Conservation (phyloP, 2,329 filamentous ascomycete genomes). For the Elsinoe australis region DNA sequence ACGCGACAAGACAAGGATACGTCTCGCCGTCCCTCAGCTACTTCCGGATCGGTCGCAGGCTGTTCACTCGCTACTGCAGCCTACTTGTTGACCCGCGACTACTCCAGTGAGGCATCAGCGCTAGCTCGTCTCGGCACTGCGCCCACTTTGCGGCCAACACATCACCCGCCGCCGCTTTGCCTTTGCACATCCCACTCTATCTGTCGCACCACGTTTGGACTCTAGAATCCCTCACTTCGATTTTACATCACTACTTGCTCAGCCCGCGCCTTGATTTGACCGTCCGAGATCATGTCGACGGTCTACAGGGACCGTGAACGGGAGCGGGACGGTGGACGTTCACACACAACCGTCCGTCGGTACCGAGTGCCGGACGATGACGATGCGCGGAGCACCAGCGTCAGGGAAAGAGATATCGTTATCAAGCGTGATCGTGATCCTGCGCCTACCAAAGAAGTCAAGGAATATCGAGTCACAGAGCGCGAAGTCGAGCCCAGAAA, state of each 20-base stretch:
- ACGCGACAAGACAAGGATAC: slow-evolving; percentile 6
- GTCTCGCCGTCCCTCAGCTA: background rate
- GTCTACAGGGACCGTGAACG: slow-evolving; percentile 39
- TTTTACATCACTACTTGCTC: background rate
- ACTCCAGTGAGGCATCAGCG: slow-evolving; percentile 13
- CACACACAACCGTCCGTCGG: slow-evolving; percentile 51
- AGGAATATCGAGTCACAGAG: slow-evolving; percentile 33
- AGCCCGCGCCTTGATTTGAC: slow-evolving; percentile 10
- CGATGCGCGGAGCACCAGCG: slow-evolving; percentile 28
- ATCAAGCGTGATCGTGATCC: slow-evolving; percentile 34
- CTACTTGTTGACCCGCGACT: background rate
- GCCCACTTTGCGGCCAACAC: slow-evolving; percentile 14
- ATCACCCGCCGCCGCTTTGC: slow-evolving; percentile 15
- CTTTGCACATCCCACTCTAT: slow-evolving; percentile 10
- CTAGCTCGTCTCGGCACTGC: slow-evolving; percentile 11
- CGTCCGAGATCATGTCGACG: slow-evolving; percentile 34
- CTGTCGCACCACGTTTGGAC: slow-evolving; percentile 1
- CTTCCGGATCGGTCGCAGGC: background rate
- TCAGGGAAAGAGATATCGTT: slow-evolving; percentile 42
- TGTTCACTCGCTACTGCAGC: slow-evolving; percentile 4
- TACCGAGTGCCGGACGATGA: slow-evolving; percentile 48
- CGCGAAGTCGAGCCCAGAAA: slow-evolving; percentile 30
- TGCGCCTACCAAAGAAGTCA: slow-evolving; percentile 24
- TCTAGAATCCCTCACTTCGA: background rate
- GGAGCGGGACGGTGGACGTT: slow-evolving; percentile 39